These are phyloP conservation scores for Aotearoamyces nothofagi DNA, from an alignment of 2,329 filamentous ascomycete genomes.

Conservation along the genomic window DNA sequence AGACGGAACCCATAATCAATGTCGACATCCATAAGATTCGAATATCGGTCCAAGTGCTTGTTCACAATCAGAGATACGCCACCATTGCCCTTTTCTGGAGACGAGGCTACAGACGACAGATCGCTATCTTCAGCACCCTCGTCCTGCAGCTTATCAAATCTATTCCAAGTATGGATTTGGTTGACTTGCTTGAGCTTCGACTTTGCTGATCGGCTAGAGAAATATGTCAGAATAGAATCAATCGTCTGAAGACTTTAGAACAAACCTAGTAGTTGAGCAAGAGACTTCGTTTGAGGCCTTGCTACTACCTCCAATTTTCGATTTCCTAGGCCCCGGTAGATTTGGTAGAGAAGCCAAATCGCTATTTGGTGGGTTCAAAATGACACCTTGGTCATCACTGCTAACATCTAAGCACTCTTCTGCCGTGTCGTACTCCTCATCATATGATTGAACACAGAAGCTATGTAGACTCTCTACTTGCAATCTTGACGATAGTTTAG, in stretches of 20 bases:
- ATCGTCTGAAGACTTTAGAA: too few species aligned
- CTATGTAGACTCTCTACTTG: slow-evolving; percentile 8
- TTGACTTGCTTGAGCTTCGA: not conserved
- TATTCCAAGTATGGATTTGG: not conserved
- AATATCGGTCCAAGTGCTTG: not conserved
- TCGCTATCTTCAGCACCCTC: not conserved
- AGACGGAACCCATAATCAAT: not conserved
- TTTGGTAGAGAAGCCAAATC: too few species aligned
- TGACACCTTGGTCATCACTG: too few species aligned
- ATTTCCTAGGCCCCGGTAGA: too few species aligned
- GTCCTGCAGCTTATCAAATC: slow-evolving; percentile 2
- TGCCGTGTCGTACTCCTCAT: not conserved
- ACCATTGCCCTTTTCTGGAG: not conserved
- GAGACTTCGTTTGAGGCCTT: too few species aligned
- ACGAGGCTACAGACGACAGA: not conserved
- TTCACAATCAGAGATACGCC: not conserved
- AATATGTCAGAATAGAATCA: too few species aligned
- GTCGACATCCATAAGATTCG: slow-evolving; percentile 2
- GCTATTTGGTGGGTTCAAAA: slow-evolving; percentile 1
- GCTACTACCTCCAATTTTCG: too few species aligned
- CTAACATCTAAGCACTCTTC: too few species aligned
- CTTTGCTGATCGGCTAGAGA: not conserved
- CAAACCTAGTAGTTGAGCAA: too few species aligned
- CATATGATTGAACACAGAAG: not conserved
- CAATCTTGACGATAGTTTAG: slow-evolving; percentile 17